Evolutionary conservation across 176 grass and related monocot genomes (phyloP).

Genomic region (Tillandsia leiboldiana): DNA sequence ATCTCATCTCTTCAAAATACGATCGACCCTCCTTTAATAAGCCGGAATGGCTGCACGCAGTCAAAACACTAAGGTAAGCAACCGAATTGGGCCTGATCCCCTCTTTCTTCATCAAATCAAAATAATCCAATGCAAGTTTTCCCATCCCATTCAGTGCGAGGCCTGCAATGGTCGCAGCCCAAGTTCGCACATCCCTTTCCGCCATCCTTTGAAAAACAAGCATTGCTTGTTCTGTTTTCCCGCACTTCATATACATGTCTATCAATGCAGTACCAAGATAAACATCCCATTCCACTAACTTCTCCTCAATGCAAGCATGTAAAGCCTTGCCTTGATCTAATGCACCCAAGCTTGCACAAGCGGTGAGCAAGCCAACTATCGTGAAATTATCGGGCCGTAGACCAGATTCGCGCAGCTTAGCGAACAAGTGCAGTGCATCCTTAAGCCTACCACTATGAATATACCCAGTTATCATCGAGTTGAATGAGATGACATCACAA

Average conservation of each 20-base stretch:
- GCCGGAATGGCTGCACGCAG: slow-evolving; percentile 58
- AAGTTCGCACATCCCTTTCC: slow-evolving; percentile 40
- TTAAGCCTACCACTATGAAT: slow-evolving; percentile 46
- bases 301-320: slow-evolving; percentile 46
- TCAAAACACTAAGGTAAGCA: slow-evolving; percentile 56
- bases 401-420: slow-evolving; percentile 22
- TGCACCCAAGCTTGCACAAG: slow-evolving; percentile 66
- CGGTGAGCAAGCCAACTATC: slow-evolving; percentile 52
- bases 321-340: slow-evolving; percentile 46
- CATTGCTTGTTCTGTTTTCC: slow-evolving; percentile 41
- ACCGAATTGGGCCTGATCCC: slow-evolving; percentile 42
- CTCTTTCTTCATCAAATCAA: slow-evolving; percentile 43
- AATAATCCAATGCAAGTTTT: slow-evolving; percentile 41
- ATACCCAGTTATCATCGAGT: slow-evolving; percentile 67
- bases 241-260: slow-evolving; percentile 81
- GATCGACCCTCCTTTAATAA: slow-evolving; percentile 34
- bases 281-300: slow-evolving; percentile 41
- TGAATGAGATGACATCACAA: slow-evolving; percentile 53
- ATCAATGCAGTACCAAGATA: slow-evolving; percentile 54
- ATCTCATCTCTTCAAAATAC: slow-evolving; percentile 57
- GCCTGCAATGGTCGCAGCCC: slow-evolving; percentile 51
- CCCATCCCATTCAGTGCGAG: slow-evolving; percentile 66
- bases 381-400: slow-evolving; percentile 46
- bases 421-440: slow-evolving; percentile 43
- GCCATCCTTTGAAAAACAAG: slow-evolving; percentile 35